These are phyloP conservation scores for Phyllachora maydis DNA, from an alignment of 2,329 filamentous ascomycete genomes.

Conservation along the genomic window DNA sequence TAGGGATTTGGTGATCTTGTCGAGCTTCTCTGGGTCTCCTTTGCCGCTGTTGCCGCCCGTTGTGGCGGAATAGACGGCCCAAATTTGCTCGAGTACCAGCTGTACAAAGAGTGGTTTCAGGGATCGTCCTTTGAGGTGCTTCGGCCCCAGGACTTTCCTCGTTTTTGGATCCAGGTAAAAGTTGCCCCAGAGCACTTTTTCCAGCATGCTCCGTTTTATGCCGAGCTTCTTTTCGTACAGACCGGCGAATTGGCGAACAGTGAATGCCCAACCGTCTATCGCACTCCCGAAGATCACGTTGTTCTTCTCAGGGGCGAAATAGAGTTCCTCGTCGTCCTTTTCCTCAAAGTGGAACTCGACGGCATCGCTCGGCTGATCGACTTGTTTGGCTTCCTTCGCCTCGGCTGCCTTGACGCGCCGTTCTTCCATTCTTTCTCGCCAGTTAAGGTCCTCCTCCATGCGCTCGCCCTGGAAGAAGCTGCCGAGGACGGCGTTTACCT, in stretches of 20 bases:
- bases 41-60: slow-evolving; percentile 64
- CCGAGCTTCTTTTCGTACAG: slow-evolving; percentile 95
- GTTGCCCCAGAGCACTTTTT: slow-evolving; percentile 92
- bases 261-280: slow-evolving; percentile 98
- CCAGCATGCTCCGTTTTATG: slow-evolving; percentile 70
- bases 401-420: slow-evolving; percentile 53
- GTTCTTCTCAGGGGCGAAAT: slow-evolving; percentile 95
- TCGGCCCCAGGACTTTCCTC: slow-evolving; percentile 74
- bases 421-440: slow-evolving; percentile 85
- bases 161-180: slow-evolving; percentile 95
- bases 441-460: slow-evolving; percentile 95
- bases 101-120: slow-evolving; percentile 97
- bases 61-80: slow-evolving; percentile 88
- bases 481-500: slow-evolving; percentile 91
- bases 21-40: slow-evolving; percentile 62
- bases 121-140: slow-evolving; percentile 79
- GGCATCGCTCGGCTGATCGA: slow-evolving; percentile 27
- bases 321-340: slow-evolving; percentile 86
- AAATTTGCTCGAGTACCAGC: slow-evolving; percentile 83
- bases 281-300: slow-evolving; percentile 98
- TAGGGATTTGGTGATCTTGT: slow-evolving; percentile 90
- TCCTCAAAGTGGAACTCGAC: slow-evolving; percentile 62
- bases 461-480: slow-evolving; percentile 96
- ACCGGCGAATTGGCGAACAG: slow-evolving; percentile 77
- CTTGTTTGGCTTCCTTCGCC: slow-evolving; percentile 30